phyloP scores from a whole-genome alignment of 495 filamentous ascomycete genomes.

The Barbatosphaeria neglecta region DNA sequence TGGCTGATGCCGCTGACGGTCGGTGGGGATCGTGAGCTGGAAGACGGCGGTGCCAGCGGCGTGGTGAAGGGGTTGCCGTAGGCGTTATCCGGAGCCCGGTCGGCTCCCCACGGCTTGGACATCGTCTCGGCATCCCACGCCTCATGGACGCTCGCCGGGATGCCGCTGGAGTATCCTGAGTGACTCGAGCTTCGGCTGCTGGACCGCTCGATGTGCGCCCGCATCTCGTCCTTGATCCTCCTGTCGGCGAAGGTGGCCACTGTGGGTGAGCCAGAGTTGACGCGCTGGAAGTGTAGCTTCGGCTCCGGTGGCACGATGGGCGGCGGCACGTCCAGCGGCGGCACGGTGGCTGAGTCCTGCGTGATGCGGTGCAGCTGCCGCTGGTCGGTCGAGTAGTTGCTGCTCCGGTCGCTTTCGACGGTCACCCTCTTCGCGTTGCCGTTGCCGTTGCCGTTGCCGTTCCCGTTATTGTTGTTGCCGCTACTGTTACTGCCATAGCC shows the following conservation, averaged over 20 bases:
- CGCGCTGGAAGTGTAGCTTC: conserved; percentile 42
- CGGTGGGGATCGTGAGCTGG: conserved; percentile 17
- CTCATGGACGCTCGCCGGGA: conserved; percentile 41
- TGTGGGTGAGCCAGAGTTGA: conserved; percentile 56
- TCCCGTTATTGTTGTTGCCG: conserved; percentile 6
- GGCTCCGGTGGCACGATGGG: conserved; percentile 21
- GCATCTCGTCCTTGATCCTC: conserved; percentile 44
- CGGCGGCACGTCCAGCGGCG: conserved; percentile 32
- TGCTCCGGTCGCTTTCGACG: conserved; percentile 34
- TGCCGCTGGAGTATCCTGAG: conserved; percentile 48
- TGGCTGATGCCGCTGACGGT: conserved; percentile 26
- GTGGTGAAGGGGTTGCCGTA: conserved; percentile 39
- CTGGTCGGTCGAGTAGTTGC: conserved; percentile 37
- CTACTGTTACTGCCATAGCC: conserved; percentile 27
- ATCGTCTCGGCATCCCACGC: conserved; percentile 36
- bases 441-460: conserved; percentile 5
- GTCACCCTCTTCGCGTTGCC: conserved; percentile 28
- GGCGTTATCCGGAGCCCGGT: conserved; percentile 45
- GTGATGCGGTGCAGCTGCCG: conserved; percentile 32
- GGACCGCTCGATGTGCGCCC: conserved; percentile 51
- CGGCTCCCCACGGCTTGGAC: conserved; percentile 32
- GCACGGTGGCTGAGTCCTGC: conserved; percentile 41
- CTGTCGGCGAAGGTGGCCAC: conserved; percentile 39
- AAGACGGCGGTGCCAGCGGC: conserved; percentile 19
- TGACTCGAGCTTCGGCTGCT: conserved; percentile 39